These are phyloP conservation scores for Rhodomyrtus tomentosa DNA, from an alignment of 345 rosid genomes.

Conservation along the genomic window DNA sequence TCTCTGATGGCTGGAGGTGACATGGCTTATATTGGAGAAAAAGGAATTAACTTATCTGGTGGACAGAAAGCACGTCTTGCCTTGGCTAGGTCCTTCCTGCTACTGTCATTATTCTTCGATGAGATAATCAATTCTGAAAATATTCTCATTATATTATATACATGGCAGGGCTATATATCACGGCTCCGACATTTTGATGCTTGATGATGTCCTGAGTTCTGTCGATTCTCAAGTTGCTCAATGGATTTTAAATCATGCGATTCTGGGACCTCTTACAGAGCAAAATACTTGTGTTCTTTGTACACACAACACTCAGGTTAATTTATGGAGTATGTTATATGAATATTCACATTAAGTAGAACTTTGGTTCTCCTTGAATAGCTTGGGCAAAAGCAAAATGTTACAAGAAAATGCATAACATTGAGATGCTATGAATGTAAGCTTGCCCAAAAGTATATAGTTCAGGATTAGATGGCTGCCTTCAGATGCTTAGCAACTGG, in stretches of 20 bases:
- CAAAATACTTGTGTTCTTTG: constrained; percentile 65
- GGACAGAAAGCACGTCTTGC: constrained; percentile 98
- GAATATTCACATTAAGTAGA: background rate
- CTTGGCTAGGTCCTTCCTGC: constrained; percentile 56
- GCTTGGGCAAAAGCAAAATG: background rate
- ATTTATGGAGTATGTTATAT: background rate
- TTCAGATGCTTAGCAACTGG: background rate
- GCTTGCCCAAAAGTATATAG: background rate
- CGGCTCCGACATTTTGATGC: constrained; percentile 47
- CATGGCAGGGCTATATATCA: constrained; percentile 68
- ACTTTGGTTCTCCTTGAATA: background rate
- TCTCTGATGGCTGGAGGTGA: constrained; percentile 80
- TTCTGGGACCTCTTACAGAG: constrained; percentile 51
- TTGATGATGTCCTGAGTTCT: constrained; percentile 93
- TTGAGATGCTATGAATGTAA: background rate
- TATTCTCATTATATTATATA: constrained; percentile 1
- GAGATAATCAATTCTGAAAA: background rate
- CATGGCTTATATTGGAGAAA: constrained; percentile 72
- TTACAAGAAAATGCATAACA: background rate
- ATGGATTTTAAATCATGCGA: constrained; percentile 66
- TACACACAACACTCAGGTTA: constrained; percentile 77
- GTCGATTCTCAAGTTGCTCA: constrained; percentile 88
- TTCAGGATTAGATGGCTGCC: background rate
- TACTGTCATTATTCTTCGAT: background rate
- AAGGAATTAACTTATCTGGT: constrained; percentile 89